Base-by-base conservation (phyloP, 441 rosid species). In the Erodium moschatum region DNA sequence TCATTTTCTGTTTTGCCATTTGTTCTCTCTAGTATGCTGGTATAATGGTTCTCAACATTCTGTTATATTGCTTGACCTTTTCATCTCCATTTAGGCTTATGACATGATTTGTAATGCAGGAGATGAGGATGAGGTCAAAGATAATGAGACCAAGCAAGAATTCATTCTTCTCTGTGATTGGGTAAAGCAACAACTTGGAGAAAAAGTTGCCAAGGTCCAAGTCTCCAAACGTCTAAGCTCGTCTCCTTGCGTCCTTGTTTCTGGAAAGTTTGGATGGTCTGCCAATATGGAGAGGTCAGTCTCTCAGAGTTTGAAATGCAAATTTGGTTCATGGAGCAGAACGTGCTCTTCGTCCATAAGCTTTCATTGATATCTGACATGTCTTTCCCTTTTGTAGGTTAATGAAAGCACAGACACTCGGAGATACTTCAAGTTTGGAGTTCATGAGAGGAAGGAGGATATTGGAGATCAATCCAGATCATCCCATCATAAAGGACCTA, bases 201-300 rank as follows among this genome's bases (percentile, higher is more conserved):
- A 91, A 24, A 87, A 87, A 69, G 97, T 91, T 66, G 97, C 96
- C 24, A 94, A 91, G 79, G 97, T 94, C 69, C 91, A 89, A 86
- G 78, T 94, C 66, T 94, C 99, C 3, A 90, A 90, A 60, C 94
- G 97, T 61, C 77, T 91, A 69, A 86, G 94, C 72, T 87, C 96
- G 31, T 91, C 99, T 70, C 97, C 99, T 5, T 91, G 97, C 54
- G 97, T 89, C 68, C 97, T 94, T 71, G 99, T 94, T 70, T 89
- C 97, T 64, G 97, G 97, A 67, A 90, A 91, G 77, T 94, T 91
- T 67, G 96, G 99, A 13, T 94, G 99, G 99, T 91, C 96, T n/a
- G 97, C 97, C 33, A 94, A 94, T 72, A 94, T 94, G 99, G 97
- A 94, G 79, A 94, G 99, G 97, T 90, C 67, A 42, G 21, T 54